Conservation (phyloP, 2,329 filamentous ascomycete genomes). For the Venturia carpophila region DNA sequence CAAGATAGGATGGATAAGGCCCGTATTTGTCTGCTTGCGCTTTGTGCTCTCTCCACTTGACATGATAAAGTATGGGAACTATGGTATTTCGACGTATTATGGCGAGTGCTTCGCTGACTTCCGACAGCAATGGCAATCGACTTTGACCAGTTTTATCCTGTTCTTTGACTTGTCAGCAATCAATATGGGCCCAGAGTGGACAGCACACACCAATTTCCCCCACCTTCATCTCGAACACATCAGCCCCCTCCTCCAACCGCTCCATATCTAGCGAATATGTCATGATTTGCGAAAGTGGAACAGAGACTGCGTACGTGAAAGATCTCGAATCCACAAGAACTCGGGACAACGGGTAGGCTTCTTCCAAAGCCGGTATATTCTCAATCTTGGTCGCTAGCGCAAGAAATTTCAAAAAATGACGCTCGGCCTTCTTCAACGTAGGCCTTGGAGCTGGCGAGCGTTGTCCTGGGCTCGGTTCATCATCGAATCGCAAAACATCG, state of each 20-base stretch:
- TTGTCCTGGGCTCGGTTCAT: constrained; percentile 22
- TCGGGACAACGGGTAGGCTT: constrained; percentile 57
- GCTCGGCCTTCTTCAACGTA: constrained; percentile 59
- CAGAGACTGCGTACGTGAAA: constrained; percentile 60
- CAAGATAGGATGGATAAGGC: constrained; percentile 40
- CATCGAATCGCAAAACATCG: constrained; percentile 37
- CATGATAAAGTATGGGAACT: constrained; percentile 50
- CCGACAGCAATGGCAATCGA: constrained; percentile 23
- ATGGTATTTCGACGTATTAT: constrained; percentile 56
- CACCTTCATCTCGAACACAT: constrained; percentile 56
- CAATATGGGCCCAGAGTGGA: too few species aligned
- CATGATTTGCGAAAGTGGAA: constrained; percentile 52
- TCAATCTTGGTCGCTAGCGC: constrained; percentile 50
- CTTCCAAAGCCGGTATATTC: constrained; percentile 52
- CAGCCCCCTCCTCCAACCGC: constrained; percentile 56
- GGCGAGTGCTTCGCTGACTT: constrained; percentile 52
- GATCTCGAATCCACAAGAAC: constrained; percentile 52
- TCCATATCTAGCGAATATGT: constrained; percentile 51
- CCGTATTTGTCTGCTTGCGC: constrained; percentile 12
- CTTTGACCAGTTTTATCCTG: not conserved
- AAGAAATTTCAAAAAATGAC: constrained; percentile 62
- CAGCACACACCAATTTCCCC: constrained; percentile 19
- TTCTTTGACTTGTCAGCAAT: not conserved
- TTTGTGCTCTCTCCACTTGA: constrained; percentile 30
- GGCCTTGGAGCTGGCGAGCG: constrained; percentile 31